A percentile compares a stretch with the other conserved stretches of the same genome.
Evolutionary conservation across 495 filamentous ascomycete genomes (phyloP).

Genomic region (Penicillium coffeae): DNA sequence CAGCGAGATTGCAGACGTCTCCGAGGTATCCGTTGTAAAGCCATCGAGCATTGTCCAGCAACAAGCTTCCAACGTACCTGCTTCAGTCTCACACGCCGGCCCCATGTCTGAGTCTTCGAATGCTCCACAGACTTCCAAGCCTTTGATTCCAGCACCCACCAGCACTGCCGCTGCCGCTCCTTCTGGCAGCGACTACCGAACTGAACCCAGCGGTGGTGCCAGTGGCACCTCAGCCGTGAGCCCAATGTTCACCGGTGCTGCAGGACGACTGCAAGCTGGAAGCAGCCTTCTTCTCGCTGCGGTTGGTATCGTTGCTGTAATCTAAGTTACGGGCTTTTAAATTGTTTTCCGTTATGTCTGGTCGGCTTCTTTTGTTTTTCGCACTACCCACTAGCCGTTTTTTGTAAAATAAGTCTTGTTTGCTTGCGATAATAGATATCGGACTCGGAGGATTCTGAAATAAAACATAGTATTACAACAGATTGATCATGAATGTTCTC

Average conservation of each 20-base stretch:
- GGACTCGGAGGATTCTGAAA: neutral
- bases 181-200: neutral
- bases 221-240: neutral
- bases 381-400: too few relatives aligned
- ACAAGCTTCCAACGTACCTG: neutral
- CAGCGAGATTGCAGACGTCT: neutral
- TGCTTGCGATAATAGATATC: neutral
- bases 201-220: neutral
- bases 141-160: neutral
- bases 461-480: neutral
- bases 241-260: constrained; percentile 4
- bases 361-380: neutral
- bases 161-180: neutral
- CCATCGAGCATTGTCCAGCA: neutral
- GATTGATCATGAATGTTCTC: too few relatives aligned
- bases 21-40: neutral
- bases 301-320: neutral
- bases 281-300: neutral
- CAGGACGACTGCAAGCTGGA: neutral
- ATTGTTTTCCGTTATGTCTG: neutral
- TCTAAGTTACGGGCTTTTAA: neutral
- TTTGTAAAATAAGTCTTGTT: neutral
- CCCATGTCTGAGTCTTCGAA: neutral
- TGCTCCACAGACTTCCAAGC: neutral
- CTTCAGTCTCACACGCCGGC: neutral